Evolutionary conservation across 495 filamentous ascomycete genomes (phyloP).

Genomic region (Massariosphaeria phaeospora): DNA sequence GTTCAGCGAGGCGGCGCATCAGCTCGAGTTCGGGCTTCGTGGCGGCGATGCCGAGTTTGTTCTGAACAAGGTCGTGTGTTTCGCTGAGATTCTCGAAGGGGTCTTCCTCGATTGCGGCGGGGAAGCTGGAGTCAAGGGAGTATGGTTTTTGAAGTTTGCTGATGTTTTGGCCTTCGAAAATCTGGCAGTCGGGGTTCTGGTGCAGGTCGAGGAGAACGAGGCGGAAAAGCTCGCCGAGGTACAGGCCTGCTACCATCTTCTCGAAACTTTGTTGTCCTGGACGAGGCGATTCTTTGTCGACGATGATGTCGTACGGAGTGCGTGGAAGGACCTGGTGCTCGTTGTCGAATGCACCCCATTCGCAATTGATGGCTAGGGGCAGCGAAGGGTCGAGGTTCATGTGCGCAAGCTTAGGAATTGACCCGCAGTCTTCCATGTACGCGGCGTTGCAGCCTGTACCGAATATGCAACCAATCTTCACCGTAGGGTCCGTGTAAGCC

Average conservation of each 20-base stretch:
- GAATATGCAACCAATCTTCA: conserved; percentile 97
- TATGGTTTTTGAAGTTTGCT: conserved; percentile 74
- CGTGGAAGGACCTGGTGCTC: conserved; percentile 88
- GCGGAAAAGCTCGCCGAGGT: conserved; percentile 92
- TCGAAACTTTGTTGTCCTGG: conserved; percentile 95
- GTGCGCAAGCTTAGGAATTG: conserved; percentile 89
- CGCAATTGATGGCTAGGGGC: conserved; percentile 97
- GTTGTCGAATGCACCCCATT: conserved; percentile 98
- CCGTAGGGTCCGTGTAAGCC: conserved; percentile 82
- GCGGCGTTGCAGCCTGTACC: conserved; percentile 97
- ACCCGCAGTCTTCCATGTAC: conserved; percentile 91
- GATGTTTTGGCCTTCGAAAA: conserved; percentile 82
- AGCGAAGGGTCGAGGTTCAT: conserved; percentile 84
- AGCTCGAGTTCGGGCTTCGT: conserved; percentile 77
- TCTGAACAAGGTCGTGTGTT: conserved; percentile 71
- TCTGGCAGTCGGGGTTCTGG: conserved; percentile 65
- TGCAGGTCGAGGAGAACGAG: conserved; percentile 81
- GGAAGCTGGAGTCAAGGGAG: conserved; percentile 83
- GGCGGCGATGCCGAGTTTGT: conserved; percentile 61
- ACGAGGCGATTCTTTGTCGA: conserved; percentile 89
- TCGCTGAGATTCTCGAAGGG: conserved; percentile 91
- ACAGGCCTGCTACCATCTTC: conserved; percentile 96
- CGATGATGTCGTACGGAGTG: conserved; percentile 75
- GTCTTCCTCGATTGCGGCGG: conserved; percentile 93
- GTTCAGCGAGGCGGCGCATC: conserved; percentile 77